Base-by-base conservation (phyloP, 306 rosid species). In the Urtica urens region DNA sequence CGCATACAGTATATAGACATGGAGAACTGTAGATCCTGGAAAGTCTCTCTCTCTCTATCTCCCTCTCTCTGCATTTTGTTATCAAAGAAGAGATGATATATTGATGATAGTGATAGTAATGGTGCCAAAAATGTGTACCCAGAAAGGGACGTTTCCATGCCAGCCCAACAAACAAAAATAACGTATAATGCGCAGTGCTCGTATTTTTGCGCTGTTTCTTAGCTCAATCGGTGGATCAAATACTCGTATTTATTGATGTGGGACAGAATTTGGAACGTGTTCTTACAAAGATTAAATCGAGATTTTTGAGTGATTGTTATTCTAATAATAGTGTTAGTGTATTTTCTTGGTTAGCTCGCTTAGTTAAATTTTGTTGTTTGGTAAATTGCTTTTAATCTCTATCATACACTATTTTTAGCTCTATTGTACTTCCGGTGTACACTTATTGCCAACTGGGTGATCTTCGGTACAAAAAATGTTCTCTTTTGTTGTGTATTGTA, bases 31-130 rank as follows among this genome's bases (percentile, higher is more conserved):
- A 53, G 55, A 66, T 50, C 37, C 1, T 22, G 25, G 66, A 52
- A 69, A 53, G 66, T 66, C 56, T 60, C 72, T 10, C 38, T 60
- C 50, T 52, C 54, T 69, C 67, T 55, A 59, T 54, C 57, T 60
- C 53, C 7, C 43, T 31, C 49, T 45, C 49, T 23, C 40, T 35
- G 4, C 7, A 57, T 52, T 65, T 69, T 39, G 67, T 49, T 34
- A 27, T 34, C 27, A 51, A 57, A 70, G 48, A 48, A 44, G 25
- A 54, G 60, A 61, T 29, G 34, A n/a, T n/a, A n/a, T n/a, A n/a
- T n/a, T n/a, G n/a, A 38, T 29, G 67, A 70, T 33, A 28, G 55
- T 27, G 42, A 66, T 47, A 44, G 78, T 7, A 52, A 67, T 52
- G 46, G 44, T 56, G 28, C 31, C 23, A 41, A 47, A 49, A 13